These are phyloP conservation scores for Sclerotinia glacialis DNA, from an alignment of 2,329 filamentous ascomycete genomes.

Conservation along the genomic window DNA sequence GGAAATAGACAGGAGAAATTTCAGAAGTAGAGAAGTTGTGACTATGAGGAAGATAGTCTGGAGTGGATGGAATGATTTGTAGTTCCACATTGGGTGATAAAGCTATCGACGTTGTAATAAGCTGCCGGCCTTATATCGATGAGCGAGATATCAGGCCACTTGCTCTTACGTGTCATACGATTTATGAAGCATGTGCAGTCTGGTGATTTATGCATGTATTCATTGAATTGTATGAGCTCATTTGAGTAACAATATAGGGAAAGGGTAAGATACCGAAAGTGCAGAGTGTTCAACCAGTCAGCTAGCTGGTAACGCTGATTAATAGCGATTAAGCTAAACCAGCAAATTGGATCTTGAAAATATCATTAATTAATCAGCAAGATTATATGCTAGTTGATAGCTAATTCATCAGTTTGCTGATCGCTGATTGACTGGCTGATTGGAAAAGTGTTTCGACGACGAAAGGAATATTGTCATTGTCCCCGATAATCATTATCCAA, in stretches of 20 bases:
- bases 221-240: neutral
- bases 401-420: too few species aligned
- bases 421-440: too few species aligned
- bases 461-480: too few species aligned
- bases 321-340: too few species aligned
- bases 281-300: too few species aligned
- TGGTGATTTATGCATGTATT: neutral
- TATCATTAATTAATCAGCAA: too few species aligned
- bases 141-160: slow-evolving; percentile 2
- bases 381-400: too few species aligned
- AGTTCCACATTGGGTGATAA: neutral
- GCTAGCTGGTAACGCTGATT: too few species aligned
- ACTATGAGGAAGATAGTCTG: neutral
- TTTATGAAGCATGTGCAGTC: neutral
- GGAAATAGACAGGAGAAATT: neutral
- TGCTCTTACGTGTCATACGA: slow-evolving; percentile 9
- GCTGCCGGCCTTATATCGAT: neutral
- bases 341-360: too few species aligned
- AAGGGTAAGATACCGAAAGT: neutral
- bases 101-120: neutral
- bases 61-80: neutral
- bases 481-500: neutral
- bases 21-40: neutral
- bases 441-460: too few species aligned
- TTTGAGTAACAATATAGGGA: too few species aligned